Evolutionary conservation across 352 stramenopile genomes (phyloP), one percentile per base, ranked within the genome.

Genomic region (Phytopythium ostracodes): DNA sequence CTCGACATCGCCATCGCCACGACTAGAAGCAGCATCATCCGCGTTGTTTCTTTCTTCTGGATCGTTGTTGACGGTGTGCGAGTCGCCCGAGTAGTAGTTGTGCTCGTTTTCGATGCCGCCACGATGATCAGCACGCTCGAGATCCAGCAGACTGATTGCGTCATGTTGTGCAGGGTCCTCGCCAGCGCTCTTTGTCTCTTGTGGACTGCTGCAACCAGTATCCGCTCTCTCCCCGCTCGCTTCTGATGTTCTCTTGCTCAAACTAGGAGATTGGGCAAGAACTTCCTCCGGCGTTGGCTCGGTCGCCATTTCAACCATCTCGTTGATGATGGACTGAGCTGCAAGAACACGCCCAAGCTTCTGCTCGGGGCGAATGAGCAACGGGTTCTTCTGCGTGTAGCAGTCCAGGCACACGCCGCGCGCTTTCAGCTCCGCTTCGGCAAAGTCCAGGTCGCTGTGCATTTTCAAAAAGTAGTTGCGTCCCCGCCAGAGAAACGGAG

Each of bases 381-480:
- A 50, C 2, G 82, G 78, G 46, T 93, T 93, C 20, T 65, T 59
- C 18, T 59, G 57, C 10, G 62, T 72, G 43, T 81, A 91, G 42
- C 79, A 91, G 51, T 88, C 74, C 7, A 91, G 62, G 24, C 70
- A 66, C 2, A 90, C 65, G 2, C 81, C 84, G 24, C 81, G 74
- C 24, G 63, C 71, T 40, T 76, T 66, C 4, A 91, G 57, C 56
- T 87, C 81, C 9, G 68, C 36, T 42, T 80, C 73, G 11, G 78
- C 81, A 66, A 91, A 93, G 63, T 90, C 79, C 43, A 93, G 62
- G 65, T 91, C 84, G 29, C 36, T 71, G 24, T 75, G 50, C 81
- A 91, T 90, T 53, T 91, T 91, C 10, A 86, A 27, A 29, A 91
- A 91, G 63, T 91, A 93, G 44, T 93, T 88, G 42, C 71, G 72